These are phyloP conservation scores for Glebionis coronaria DNA, from an alignment of 129 eudicot genomes.

Conservation along the genomic window DNA sequence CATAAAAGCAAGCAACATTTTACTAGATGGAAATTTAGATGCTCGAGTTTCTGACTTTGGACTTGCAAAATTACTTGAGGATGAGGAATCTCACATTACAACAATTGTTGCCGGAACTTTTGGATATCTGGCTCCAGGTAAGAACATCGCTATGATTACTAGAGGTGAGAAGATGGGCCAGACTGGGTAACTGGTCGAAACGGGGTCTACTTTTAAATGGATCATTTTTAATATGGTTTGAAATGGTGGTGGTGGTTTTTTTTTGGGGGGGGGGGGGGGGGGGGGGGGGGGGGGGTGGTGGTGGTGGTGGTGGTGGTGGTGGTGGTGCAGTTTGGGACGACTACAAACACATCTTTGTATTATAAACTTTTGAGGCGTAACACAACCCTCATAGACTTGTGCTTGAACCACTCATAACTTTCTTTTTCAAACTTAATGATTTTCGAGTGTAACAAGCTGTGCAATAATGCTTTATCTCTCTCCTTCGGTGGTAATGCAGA, in stretches of 20 bases:
- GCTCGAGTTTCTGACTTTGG: slow-evolving; percentile 99
- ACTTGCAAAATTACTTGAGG: slow-evolving; percentile 90
- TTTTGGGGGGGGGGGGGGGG: no score
- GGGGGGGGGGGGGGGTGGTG: no score
- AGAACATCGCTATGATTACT: slow-evolving; percentile 12
- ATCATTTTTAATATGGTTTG: background rate
- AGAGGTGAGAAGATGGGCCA: background rate
- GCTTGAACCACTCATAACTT: no score
- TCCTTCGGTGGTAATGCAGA: background rate
- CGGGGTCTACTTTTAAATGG: background rate
- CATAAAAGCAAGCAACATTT: slow-evolving; percentile 95
- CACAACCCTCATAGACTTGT: background rate
- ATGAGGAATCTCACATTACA: slow-evolving; percentile 98
- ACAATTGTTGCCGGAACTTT: slow-evolving; percentile 99
- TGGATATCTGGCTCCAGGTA: slow-evolving; percentile 99
- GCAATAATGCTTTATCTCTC: background rate
- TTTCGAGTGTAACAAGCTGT: no score
- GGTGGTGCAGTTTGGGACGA: background rate
- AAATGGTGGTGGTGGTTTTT: no score
- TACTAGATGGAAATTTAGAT: slow-evolving; percentile 89
- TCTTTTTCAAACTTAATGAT: no score
- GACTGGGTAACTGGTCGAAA: slow-evolving; percentile 4
- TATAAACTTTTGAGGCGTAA: background rate
- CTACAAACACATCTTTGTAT: background rate
- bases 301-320: no score